These are phyloP conservation scores for Paraurostyla sp. DNA, from an alignment of 73 alveolate genomes.

Conservation along the genomic window DNA sequence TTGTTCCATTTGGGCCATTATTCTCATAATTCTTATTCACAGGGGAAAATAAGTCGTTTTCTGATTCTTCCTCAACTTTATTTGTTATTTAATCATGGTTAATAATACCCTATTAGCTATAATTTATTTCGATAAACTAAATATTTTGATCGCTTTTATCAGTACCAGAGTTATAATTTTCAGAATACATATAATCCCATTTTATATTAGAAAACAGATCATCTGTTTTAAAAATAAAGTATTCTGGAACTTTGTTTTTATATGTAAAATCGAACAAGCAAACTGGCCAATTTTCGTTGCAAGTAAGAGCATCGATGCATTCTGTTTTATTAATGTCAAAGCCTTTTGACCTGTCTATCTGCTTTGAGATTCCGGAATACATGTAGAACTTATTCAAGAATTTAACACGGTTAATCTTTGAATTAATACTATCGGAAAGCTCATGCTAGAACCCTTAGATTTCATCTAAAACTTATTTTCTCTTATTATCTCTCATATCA, in stretches of 20 bases:
- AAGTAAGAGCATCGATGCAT: conserved; percentile 27
- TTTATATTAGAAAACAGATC: not conserved
- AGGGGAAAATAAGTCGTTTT: not conserved
- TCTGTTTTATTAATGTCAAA: conserved; percentile 17
- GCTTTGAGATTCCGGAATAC: conserved; percentile 34
- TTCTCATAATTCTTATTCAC: not conserved
- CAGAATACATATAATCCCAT: conserved; percentile 52
- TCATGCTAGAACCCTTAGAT: conserved; percentile 4
- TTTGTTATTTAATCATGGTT: not conserved
- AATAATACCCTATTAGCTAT: too few relatives aligned
- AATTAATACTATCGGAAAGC: not conserved
- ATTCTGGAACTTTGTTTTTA: conserved; percentile 53
- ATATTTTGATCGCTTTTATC: not conserved
- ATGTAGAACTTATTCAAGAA: conserved; percentile 60
- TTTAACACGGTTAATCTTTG: not conserved
- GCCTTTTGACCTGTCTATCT: not conserved
- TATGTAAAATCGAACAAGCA: conserved; percentile 73
- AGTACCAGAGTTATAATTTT: not conserved
- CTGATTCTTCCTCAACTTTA: conserved; percentile 22
- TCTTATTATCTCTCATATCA: not conserved
- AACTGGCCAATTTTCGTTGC: conserved; percentile 71
- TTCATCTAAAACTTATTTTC: not conserved
- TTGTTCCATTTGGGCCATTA: not conserved
- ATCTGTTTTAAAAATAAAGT: conserved; percentile 43
- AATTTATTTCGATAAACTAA: not conserved